Base-by-base conservation (phyloP, 2,329 filamentous ascomycete species). In the Hypoxylon sp. region DNA sequence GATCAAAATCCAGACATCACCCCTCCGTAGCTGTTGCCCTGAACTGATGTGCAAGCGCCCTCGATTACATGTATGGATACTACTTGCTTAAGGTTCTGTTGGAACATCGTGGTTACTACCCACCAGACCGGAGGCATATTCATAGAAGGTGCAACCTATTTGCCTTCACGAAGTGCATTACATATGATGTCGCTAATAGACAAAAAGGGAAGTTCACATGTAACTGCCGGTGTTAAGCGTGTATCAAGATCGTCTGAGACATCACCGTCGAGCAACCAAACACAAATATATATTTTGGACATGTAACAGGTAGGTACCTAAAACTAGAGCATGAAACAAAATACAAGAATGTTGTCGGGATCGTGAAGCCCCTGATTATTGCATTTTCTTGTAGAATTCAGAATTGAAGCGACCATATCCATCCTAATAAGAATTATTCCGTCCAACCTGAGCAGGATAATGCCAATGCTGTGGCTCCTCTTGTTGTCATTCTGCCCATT, bases 341-440 rank as follows among this genome's bases (percentile, higher is more conserved):
- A 30, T 66, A 63, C 59, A 63, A 63, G 54, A 55, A 63, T 46
- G 2, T 56, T 34, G 30, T 11, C 47, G 47, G 55, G 56, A 29
- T 37, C 30, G 19, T 30, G 19, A 27, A 57, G 27, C 37, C 37
- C 55, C 56, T 50, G 43, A 19, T 19, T 5, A 34, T 46, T 60
- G 45, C n/a, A 37, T 34, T 60, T 60, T 55, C 56, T 60, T 54
- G 51, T 46, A 12, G n/a, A 30, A 43, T 41, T 30, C 21, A 59
- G 54, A 67, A 62, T 41, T 43, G 53, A 58, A 30, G n/a, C 11
- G 16, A 41, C 16, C 37, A 32, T 43, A 48, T 55, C 50, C 48
- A 48, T 30, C 54, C 37, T 12, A 66, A 16, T 43, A 30, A 9
- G 46, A 56, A 56, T 51, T 27, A 27, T 34, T 37, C 50, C 32